Evolutionary conservation across 352 stramenopile genomes (phyloP), one percentile per base, ranked within the genome.

Genomic region (Phytophthora cryptogea): DNA sequence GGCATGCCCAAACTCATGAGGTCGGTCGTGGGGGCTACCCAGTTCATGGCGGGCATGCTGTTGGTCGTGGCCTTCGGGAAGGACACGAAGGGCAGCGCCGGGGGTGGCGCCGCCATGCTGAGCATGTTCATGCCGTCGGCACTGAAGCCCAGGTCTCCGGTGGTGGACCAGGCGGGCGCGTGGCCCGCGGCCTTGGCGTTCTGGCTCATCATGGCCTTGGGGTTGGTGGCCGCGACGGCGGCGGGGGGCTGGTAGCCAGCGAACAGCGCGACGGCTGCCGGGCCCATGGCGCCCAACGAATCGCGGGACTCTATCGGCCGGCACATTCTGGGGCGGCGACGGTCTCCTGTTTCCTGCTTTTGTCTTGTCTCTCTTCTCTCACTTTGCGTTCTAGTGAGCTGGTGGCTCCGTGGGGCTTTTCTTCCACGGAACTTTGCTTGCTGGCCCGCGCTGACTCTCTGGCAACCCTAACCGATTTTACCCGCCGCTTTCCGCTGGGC

Each of bases 261-360:
- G 47, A 92, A 90, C 66, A 92, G 69, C 71, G 76, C 80, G 16
- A 82, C 77, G 66, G 83, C 79, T 59, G 80, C 78, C 32, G 77
- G 72, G 66, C 80, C 80, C 78, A 90, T 89, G 70, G 73, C 83
- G 75, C 79, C 79, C 68, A 92, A 70, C 75, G 83, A 88, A 86
- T 92, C 79, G 51, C 83, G 50, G 37, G 80, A 90, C 76, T 90
- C 83, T 78, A 92, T 92, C 63, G 83, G 83, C 73, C 83, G 80
- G 67, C 83, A 92, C 83, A 90, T 92, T 70, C 17, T 61, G 14
- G 37, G 28, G 44, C 28, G 50, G 31, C 13, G 35, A 67, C 17
- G 55, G 48, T 58, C 36, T 43, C 52, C 17, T 47, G 31, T 55
- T 58, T 64, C 51, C 65, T 71, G 61, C 62, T 54, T 66, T 70